Evolutionary conservation across 2,329 filamentous ascomycete species (phyloP).

Genomic region (Alternaria hordeiaustralica): DNA sequence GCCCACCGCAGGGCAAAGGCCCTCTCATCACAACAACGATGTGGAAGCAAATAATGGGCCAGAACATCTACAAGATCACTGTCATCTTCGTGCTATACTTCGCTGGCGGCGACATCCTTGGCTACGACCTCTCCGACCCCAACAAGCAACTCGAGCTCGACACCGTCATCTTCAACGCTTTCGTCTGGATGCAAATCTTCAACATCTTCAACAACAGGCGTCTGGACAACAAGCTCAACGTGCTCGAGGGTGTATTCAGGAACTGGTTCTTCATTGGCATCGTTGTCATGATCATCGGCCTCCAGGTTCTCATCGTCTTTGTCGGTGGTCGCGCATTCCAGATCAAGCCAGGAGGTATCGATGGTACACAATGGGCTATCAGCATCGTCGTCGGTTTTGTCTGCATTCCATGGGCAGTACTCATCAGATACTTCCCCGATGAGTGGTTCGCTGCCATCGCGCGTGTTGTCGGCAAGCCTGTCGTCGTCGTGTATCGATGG

Average conservation of each 20-base stretch:
- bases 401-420: slow-evolving; percentile 60
- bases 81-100: slow-evolving; percentile 68
- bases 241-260: slow-evolving; percentile 63
- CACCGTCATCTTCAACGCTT: slow-evolving; percentile 72
- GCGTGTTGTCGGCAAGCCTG: slow-evolving; percentile 26
- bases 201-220: slow-evolving; percentile 72
- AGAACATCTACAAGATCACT: slow-evolving; percentile 66
- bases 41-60: slow-evolving; percentile 72
- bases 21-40: slow-evolving; percentile 69
- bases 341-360: slow-evolving; percentile 55
- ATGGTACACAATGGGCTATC: slow-evolving; percentile 66
- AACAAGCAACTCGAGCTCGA: slow-evolving; percentile 56
- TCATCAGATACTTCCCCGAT: slow-evolving; percentile 62
- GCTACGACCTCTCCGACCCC: slow-evolving; percentile 53
- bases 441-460: slow-evolving; percentile 35
- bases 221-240: slow-evolving; percentile 68
- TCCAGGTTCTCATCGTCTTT: slow-evolving; percentile 65
- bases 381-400: slow-evolving; percentile 59
- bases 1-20: slow-evolving; percentile 84
- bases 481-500: slow-evolving; percentile 29
- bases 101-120: slow-evolving; percentile 62
- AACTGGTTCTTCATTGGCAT: slow-evolving; percentile 67
- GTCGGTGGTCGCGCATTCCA: slow-evolving; percentile 63
- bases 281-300: slow-evolving; percentile 63
- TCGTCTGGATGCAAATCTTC: slow-evolving; percentile 77